Evolutionary conservation across 495 filamentous ascomycete genomes (phyloP).

Genomic region (Annulohypoxylon bovei): DNA sequence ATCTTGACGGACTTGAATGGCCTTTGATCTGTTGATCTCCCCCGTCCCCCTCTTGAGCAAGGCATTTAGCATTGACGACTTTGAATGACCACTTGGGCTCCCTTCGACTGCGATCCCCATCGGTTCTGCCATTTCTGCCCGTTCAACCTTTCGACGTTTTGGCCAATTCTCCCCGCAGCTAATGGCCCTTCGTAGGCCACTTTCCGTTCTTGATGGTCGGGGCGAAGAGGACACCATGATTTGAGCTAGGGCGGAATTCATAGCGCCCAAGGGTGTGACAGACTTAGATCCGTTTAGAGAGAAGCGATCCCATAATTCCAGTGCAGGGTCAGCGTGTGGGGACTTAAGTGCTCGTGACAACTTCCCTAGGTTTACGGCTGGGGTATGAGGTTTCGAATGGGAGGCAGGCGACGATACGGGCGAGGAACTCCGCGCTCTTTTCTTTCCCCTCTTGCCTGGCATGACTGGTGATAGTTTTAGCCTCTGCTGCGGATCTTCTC

Average conservation of each 20-base stretch:
- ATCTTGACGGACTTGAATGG: slow-evolving; percentile 32
- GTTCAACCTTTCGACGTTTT: slow-evolving; percentile 63
- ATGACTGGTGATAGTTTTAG: slow-evolving; percentile 59
- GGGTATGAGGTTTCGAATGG: slow-evolving; percentile 41
- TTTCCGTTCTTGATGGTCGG: slow-evolving; percentile 63
- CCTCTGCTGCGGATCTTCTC: slow-evolving; percentile 46
- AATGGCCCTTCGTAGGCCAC: slow-evolving; percentile 69
- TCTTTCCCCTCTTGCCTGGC: slow-evolving; percentile 64
- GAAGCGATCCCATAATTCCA: slow-evolving; percentile 89
- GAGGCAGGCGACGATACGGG: slow-evolving; percentile 72
- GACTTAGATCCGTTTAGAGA: slow-evolving; percentile 51
- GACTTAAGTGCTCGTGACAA: slow-evolving; percentile 71
- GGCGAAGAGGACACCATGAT: slow-evolving; percentile 77
- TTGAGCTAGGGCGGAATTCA: slow-evolving; percentile 65
- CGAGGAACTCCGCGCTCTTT: slow-evolving; percentile 84
- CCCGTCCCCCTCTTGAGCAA: slow-evolving; percentile 56
- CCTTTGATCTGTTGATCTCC: slow-evolving; percentile 49
- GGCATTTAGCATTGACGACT: slow-evolving; percentile 60
- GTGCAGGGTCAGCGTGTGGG: slow-evolving; percentile 81
- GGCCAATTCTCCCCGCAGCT: slow-evolving; percentile 80
- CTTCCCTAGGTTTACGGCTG: slow-evolving; percentile 57
- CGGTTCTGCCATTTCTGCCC: slow-evolving; percentile 38
- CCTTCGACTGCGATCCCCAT: slow-evolving; percentile 21
- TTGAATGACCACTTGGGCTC: slow-evolving; percentile 50
- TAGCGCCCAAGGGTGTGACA: slow-evolving; percentile 48